Base-by-base conservation (phyloP, 2,329 filamentous ascomycete genomes). In the Fusarium musae region DNA sequence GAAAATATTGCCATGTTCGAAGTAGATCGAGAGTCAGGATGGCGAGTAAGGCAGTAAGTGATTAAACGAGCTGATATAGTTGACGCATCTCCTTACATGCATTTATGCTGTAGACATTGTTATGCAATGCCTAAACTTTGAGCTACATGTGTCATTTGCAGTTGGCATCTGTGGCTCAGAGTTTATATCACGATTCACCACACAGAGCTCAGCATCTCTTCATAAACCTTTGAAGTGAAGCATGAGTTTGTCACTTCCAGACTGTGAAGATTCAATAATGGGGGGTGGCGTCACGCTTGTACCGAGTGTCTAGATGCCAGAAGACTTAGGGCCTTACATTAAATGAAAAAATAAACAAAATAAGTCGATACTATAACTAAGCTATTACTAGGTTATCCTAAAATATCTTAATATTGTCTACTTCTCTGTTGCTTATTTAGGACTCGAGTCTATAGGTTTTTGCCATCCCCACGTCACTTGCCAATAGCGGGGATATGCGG, bases 401-500 rank as follows among this genome's bases (percentile, higher is more conserved):
- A n/a, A 8, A 16, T n/a, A 30, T 30, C 44, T 19, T n/a, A n/a
- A 15, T 16, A 8, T 30, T 47, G 44, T 32, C 44, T 30, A 30
- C 26, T 5, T 47, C 6, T 47, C 26, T 8, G 44, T 30, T 13
- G 6, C 26, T 28, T 21, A 21, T 30, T 30, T 32, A 30, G 44
- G 26, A 47, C 44, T 47, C 19, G 26, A 47, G 26, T n/a, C 13
- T 47, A 13, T 5, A 47, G 26, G 26, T 28, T 10, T 28, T 26
- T 28, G 44, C 44, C 26, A 47, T 47, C 13, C 44, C 44, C 44
- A 28, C 23, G 26, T 28, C 59, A 58, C 26, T 61, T 50, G 54
- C 43, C 70, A 11, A 39, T 57, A 40, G 54, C 40, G 47, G 70
- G 60, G 65, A 47, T 62, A 17, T 9, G 26, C 43, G 43, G 50